A percentile compares a stretch with the other conserved stretches of the same genome.
phyloP scores from a whole-genome alignment of 495 filamentous ascomycete genomes.

The Oleoguttula mirabilis region DNA sequence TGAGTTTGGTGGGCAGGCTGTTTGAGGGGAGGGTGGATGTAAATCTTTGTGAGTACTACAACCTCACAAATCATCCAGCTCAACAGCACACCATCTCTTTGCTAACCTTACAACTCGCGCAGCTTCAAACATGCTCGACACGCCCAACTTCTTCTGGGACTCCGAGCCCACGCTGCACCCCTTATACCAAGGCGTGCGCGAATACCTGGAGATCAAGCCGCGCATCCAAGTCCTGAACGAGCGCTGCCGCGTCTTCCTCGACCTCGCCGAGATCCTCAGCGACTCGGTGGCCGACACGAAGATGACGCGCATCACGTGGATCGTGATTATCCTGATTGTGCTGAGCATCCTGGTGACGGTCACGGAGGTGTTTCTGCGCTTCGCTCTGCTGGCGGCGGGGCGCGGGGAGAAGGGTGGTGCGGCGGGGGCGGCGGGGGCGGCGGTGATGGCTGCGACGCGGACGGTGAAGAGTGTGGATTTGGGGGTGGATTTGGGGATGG shows the following conservation, averaged over 20 bases:
- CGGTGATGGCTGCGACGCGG: too few species aligned
- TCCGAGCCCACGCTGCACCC: slow-evolving; percentile 89
- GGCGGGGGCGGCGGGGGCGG: slow-evolving; percentile 51
- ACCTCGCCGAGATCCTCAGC: slow-evolving; percentile 87
- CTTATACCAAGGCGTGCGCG: slow-evolving; percentile 85
- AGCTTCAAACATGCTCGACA: slow-evolving; percentile 95
- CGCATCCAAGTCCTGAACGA: slow-evolving; percentile 94
- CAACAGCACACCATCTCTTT: too few species aligned
- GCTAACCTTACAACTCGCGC: too few species aligned
- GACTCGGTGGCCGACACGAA: slow-evolving; percentile 88
- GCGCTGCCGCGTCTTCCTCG: slow-evolving; percentile 89
- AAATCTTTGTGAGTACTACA: slow-evolving; percentile 68
- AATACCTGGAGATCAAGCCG: slow-evolving; percentile 94
- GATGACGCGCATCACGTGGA: slow-evolving; percentile 92
- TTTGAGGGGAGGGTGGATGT: slow-evolving; percentile 95
- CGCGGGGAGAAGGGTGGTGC: slow-evolving; percentile 49
- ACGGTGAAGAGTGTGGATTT: background rate
- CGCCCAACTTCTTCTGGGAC: slow-evolving; percentile 99
- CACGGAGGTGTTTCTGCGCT: slow-evolving; percentile 76
- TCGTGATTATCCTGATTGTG: slow-evolving; percentile 88
- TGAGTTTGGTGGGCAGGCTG: slow-evolving; percentile 75
- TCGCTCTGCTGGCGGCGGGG: slow-evolving; percentile 51
- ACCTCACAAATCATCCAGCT: background rate
- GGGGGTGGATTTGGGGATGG: background rate
- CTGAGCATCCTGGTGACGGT: slow-evolving; percentile 84